Evolutionary conservation across 129 eudicot genomes (phyloP).

Genomic region (Ambrosia trifida): DNA sequence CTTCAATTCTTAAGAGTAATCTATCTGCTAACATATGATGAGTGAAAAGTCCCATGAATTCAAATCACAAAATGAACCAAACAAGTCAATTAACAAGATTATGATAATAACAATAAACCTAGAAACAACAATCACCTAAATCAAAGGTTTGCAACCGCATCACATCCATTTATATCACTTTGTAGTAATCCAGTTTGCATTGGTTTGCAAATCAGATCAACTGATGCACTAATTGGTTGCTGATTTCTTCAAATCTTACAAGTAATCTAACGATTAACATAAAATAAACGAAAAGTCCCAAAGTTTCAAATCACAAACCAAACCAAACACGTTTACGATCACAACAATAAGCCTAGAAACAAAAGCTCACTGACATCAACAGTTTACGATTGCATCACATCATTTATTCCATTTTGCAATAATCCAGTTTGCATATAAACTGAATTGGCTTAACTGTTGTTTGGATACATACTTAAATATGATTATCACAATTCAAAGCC

Average conservation of each 20-base stretch:
- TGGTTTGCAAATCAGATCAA: not conserved
- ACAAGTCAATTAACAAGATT: not conserved
- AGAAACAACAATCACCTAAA: not conserved
- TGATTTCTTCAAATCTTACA: not conserved
- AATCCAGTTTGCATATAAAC: constrained; percentile 6
- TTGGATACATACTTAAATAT: not conserved
- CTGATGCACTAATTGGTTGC: not conserved
- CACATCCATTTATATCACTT: not conserved
- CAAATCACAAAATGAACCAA: not conserved
- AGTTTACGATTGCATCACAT: not conserved
- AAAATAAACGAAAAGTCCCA: not conserved
- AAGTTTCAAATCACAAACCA: not conserved
- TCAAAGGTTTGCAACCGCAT: not conserved
- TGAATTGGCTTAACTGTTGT: not conserved
- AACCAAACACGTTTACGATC: not conserved
- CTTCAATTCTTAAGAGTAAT: not conserved
- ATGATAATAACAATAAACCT: not conserved
- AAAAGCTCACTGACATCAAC: not conserved
- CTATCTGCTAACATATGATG: not conserved
- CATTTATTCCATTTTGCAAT: not conserved
- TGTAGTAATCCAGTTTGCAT: not conserved
- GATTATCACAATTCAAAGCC: not conserved
- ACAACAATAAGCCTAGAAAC: not conserved
- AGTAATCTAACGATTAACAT: not conserved
- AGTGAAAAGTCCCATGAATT: not conserved